Conservation (phyloP, 2,329 filamentous ascomycete genomes). For the Polychaeton citri region DNA sequence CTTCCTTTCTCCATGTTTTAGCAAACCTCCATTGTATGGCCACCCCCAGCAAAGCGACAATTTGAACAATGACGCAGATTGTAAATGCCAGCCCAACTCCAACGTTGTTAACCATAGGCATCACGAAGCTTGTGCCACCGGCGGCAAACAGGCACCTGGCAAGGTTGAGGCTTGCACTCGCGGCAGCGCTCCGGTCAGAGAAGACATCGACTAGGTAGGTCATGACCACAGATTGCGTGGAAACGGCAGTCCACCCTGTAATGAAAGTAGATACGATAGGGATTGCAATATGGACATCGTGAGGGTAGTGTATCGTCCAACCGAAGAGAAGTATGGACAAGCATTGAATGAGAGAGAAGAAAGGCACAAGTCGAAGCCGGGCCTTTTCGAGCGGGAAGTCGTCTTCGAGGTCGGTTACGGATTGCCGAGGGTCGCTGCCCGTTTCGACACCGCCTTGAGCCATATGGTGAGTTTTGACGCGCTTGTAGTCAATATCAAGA, state of each 20-base stretch:
- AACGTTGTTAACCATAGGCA: conserved; percentile 35
- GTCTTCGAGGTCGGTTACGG: neutral
- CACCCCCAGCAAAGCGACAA: conserved; percentile 3
- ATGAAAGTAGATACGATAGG: conserved; percentile 40
- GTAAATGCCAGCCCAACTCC: conserved; percentile 37
- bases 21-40: conserved; percentile 2
- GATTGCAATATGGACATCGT: conserved; percentile 35
- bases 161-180: conserved; percentile 41
- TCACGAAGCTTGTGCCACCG: conserved; percentile 36
- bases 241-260: conserved; percentile 39
- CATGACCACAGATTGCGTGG: conserved; percentile 35
- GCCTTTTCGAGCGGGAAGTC: conserved; percentile 38
- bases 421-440: neutral
- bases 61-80: conserved; percentile 18
- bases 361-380: conserved; percentile 35
- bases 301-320: conserved; percentile 31
- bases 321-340: conserved; percentile 37
- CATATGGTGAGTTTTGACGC: neutral
- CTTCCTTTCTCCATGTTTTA: neutral
- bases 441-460: neutral
- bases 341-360: conserved; percentile 33
- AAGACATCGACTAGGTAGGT: conserved; percentile 44
- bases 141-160: conserved; percentile 40
- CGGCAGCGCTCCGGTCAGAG: conserved; percentile 35
- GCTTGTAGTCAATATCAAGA: neutral